Evolutionary conservation across 768 basidiomycete species (phyloP).

Genomic region (Cubamyces sp.): DNA sequence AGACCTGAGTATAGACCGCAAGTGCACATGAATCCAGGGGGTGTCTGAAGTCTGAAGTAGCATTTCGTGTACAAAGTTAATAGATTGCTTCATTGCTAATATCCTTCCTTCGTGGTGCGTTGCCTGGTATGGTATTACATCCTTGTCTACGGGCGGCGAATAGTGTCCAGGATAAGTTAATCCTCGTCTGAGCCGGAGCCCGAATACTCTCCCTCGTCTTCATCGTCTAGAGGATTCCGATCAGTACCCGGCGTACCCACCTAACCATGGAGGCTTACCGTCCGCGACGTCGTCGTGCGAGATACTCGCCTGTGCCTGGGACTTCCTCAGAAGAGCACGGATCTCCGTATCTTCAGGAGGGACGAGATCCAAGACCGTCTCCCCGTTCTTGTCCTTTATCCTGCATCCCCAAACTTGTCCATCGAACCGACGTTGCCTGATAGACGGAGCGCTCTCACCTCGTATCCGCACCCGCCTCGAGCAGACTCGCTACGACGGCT

Average conservation of each 20-base stretch:
- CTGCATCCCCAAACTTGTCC: conserved; percentile 39
- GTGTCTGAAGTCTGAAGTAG: background rate
- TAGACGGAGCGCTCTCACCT: conserved; percentile 44
- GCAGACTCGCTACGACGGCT: conserved; percentile 60
- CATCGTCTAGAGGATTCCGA: conserved; percentile 23
- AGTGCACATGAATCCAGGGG: background rate
- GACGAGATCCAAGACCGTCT: conserved; percentile 59
- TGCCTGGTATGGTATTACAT: conserved; percentile 4
- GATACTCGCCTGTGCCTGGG: conserved; percentile 54
- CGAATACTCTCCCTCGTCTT: conserved; percentile 35
- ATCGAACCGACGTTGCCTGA: background rate
- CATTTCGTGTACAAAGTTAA: conserved; percentile 19
- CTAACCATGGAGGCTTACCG: conserved; percentile 43
- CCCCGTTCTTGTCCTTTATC: conserved; percentile 72
- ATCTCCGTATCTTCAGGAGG: conserved; percentile 56
- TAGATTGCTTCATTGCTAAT: conserved; percentile 13
- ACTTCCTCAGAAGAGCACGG: conserved; percentile 53
- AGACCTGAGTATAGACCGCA: background rate
- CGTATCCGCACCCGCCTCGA: conserved; percentile 81
- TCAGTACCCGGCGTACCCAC: too few species aligned
- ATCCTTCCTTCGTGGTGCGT: background rate
- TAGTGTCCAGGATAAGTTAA: conserved; percentile 21
- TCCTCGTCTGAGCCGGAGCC: conserved; percentile 37
- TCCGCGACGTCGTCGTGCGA: conserved; percentile 65
- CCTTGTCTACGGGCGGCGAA: background rate